These are phyloP conservation scores for Hippophae rhamnoides DNA, from an alignment of 306 rosid genomes.

Conservation along the genomic window DNA sequence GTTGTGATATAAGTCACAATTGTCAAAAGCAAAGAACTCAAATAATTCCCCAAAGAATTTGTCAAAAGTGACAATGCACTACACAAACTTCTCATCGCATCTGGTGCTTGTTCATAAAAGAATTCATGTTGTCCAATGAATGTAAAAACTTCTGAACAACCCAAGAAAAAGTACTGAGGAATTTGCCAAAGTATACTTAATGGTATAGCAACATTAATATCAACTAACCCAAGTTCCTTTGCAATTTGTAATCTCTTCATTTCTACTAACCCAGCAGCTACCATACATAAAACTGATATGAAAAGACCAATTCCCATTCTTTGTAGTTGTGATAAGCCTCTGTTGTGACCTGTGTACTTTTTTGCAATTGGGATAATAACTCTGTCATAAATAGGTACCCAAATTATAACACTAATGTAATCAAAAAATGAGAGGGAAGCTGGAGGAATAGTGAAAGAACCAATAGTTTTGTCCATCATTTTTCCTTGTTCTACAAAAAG, in stretches of 20 bases:
- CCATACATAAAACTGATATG: conserved; percentile 16
- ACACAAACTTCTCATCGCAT: conserved; percentile 24
- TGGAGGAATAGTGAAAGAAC: conserved; percentile 22
- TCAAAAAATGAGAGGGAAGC: conserved; percentile 22
- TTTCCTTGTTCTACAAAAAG: conserved; percentile 35
- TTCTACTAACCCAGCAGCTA: conserved; percentile 27
- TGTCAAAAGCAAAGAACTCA: conserved; percentile 22
- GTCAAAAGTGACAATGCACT: conserved; percentile 25
- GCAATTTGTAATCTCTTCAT: conserved; percentile 18
- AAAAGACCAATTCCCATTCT: conserved; percentile 27
- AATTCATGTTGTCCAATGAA: conserved; percentile 25
- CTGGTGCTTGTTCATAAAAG: conserved; percentile 24
- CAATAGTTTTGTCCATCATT: conserved; percentile 24
- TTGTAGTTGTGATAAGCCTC: conserved; percentile 26
- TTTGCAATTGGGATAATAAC: conserved; percentile 20
- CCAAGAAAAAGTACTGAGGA: conserved; percentile 24
- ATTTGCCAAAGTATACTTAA: conserved; percentile 26
- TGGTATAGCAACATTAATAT: conserved; percentile 15
- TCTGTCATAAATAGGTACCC: conserved; percentile 25
- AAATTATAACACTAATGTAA: conserved; percentile 6
- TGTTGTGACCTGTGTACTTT: conserved; percentile 13
- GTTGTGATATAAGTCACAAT: conserved; percentile 11
- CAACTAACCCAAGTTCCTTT: conserved; percentile 9
- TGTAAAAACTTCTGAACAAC: conserved; percentile 21
- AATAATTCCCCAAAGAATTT: conserved; percentile 20